phyloP scores from a whole-genome alignment of 2,329 filamentous ascomycete genomes.

The Calonectria honghensis region DNA sequence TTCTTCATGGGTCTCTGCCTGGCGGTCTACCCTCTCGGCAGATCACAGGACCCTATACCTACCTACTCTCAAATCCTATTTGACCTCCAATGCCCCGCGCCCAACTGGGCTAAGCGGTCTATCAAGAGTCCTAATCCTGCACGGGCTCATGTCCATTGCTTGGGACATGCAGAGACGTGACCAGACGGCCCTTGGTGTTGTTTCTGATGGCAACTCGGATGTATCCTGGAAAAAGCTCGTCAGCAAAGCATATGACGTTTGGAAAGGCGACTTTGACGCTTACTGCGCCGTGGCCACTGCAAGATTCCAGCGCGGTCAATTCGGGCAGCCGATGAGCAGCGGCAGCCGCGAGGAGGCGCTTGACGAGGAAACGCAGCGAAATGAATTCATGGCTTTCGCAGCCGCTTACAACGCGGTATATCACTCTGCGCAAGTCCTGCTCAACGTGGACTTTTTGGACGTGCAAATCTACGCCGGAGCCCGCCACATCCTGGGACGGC shows the following conservation, averaged over 20 bases:
- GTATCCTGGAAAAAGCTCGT: conserved; percentile 70
- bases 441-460: conserved; percentile 76
- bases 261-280: conserved; percentile 75
- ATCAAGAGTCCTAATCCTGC: conserved; percentile 72
- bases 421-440: conserved; percentile 73
- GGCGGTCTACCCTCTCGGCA: conserved; percentile 48
- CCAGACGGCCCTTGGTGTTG: conserved; percentile 73
- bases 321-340: neutral
- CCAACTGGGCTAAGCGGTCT: conserved; percentile 68
- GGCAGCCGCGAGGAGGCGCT: neutral
- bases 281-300: conserved; percentile 62
- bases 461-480: conserved; percentile 78
- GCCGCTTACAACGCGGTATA: conserved; percentile 74
- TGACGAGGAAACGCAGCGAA: conserved; percentile 38
- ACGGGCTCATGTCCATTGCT: conserved; percentile 77
- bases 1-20: conserved; percentile 68
- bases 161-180: conserved; percentile 78
- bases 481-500: conserved; percentile 74
- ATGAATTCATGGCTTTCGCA: conserved; percentile 61
- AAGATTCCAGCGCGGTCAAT: conserved; percentile 27
- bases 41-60: conserved; percentile 62
- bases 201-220: conserved; percentile 45
- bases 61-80: conserved; percentile 73
- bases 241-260: conserved; percentile 71
- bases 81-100: conserved; percentile 65